Conservation (phyloP, 2,329 filamentous ascomycete genomes). For the Aspergillus japonicus region DNA sequence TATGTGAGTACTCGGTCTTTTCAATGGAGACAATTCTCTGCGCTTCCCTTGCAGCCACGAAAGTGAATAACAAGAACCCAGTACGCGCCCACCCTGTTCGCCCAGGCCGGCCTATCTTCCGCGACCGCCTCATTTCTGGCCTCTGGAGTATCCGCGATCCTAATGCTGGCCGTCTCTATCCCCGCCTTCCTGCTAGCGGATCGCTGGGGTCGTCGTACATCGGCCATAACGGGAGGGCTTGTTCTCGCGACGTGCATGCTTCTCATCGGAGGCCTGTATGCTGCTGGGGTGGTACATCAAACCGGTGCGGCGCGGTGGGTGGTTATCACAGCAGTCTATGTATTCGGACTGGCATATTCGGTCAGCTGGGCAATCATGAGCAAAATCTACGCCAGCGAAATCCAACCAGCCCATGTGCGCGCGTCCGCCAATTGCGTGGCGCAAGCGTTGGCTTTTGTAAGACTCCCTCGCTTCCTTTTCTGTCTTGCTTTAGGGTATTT, state of each 20-base stretch:
- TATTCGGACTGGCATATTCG: neutral
- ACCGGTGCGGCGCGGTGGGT: constrained; percentile 3
- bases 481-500: neutral
- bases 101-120: neutral
- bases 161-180: neutral
- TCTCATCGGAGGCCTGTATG: constrained; percentile 2
- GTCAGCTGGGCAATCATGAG: neutral
- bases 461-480: neutral
- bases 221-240: neutral
- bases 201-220: constrained; percentile 4
- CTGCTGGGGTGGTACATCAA: neutral
- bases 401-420: neutral
- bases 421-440: neutral
- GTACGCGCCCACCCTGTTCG: constrained; percentile 1
- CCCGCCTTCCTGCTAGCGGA: constrained; percentile 1
- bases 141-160: neutral
- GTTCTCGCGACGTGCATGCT: neutral
- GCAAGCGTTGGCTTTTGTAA: constrained; percentile 1
- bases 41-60: too few relatives aligned
- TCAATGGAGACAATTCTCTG: neutral
- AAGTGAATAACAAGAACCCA: neutral
- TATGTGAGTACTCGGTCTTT: neutral
- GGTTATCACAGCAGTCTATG: constrained; percentile 4
- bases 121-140: neutral
- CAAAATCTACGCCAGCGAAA: neutral